Evolutionary conservation across 1,284 basidiomycete genomes (phyloP).

Genomic region (Rhodotorula mucilaginosa): DNA sequence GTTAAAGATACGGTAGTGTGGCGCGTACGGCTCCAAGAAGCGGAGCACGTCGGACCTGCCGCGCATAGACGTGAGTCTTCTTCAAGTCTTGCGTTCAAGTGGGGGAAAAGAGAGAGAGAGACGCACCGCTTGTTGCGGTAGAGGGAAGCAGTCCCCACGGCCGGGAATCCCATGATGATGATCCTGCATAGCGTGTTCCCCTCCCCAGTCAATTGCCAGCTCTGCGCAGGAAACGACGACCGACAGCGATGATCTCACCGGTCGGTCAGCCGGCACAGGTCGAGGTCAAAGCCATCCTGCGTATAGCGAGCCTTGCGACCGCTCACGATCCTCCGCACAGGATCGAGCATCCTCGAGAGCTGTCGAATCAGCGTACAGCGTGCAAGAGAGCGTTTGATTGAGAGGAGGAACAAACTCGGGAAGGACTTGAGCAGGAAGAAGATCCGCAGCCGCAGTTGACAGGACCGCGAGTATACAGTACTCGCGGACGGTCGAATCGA

Average conservation of each 20-base stretch:
- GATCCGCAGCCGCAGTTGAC: background rate
- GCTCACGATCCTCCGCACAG: constrained; percentile 51
- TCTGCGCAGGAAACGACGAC: background rate
- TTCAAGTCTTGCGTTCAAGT: background rate
- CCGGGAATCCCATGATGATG: constrained; percentile 82
- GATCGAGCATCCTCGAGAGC: constrained; percentile 7
- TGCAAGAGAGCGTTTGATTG: background rate
- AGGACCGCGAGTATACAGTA: background rate
- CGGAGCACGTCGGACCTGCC: constrained; percentile 64
- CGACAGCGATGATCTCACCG: constrained; percentile 6
- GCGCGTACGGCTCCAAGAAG: constrained; percentile 72
- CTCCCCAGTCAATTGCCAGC: background rate
- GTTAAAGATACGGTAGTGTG: constrained; percentile 82
- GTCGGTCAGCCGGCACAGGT: constrained; percentile 71
- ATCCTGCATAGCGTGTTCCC: constrained; percentile 51
- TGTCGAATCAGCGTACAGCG: too few relatives aligned
- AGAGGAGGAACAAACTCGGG: too few relatives aligned
- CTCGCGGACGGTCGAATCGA: background rate
- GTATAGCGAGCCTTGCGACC: constrained; percentile 71
- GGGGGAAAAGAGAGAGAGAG: background rate
- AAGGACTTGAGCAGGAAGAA: background rate
- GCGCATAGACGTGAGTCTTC: too few relatives aligned
- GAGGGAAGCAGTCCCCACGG: constrained; percentile 70
- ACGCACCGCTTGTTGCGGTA: constrained; percentile 69
- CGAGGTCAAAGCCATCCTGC: constrained; percentile 65